A percentile compares a stretch with the other conserved stretches of the same genome.
Conservation (phyloP, 257 asterid genomes). For the Solanum etuberosum region DNA sequence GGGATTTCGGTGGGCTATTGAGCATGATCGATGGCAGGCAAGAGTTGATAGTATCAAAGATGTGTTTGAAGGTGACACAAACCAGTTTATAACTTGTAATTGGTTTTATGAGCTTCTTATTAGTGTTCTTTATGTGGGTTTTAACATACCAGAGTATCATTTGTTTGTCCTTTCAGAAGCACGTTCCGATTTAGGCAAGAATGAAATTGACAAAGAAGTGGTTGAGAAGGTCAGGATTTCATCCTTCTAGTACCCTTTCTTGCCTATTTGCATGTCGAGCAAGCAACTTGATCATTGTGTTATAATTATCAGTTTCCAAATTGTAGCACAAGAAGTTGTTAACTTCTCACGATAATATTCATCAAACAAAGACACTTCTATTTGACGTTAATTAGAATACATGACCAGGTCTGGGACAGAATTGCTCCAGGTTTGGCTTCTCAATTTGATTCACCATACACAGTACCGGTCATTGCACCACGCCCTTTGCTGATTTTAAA, state of each 20-base stretch:
- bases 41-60: conserved; percentile 79
- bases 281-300: not conserved
- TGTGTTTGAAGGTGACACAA: conserved; percentile 64
- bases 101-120: not conserved
- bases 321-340: not conserved
- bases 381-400: not conserved
- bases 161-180: conserved; percentile 52
- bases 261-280: not conserved
- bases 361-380: not conserved
- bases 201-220: conserved; percentile 58
- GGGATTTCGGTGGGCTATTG: conserved; percentile 96
- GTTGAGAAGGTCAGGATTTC: conserved; percentile 58
- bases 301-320: not conserved
- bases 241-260: not conserved
- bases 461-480: conserved; percentile 59
- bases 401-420: conserved; percentile 77
- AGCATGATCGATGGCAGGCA: conserved; percentile 76
- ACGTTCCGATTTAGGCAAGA: conserved; percentile 54
- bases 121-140: not conserved
- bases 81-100: not conserved
- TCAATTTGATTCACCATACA: conserved; percentile 58
- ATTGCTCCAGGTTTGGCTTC: conserved; percentile 87
- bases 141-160: not conserved
- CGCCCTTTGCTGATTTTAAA: conserved; percentile 79
- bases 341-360: not conserved